Conservation (phyloP, 768 basidiomycete species). For the Suillus subaureus region DNA sequence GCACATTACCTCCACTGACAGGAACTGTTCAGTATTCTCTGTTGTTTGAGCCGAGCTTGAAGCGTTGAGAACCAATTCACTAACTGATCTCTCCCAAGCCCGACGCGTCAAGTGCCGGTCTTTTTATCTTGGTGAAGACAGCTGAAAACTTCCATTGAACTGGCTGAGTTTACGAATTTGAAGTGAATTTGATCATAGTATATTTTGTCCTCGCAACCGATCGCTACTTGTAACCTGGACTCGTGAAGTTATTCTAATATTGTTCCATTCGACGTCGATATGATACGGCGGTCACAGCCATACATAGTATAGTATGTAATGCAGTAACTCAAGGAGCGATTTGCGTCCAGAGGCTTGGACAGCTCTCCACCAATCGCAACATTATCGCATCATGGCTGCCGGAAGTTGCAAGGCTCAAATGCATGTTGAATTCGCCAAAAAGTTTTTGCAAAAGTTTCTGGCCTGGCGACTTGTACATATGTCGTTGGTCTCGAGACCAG, state of each 20-base stretch:
- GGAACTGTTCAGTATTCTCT: too few relatives aligned
- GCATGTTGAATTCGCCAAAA: neutral
- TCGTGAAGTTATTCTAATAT: neutral
- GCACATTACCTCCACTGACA: neutral
- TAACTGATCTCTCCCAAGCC: neutral
- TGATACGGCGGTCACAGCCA: neutral
- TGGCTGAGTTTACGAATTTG: neutral
- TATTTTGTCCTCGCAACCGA: conserved; percentile 1
- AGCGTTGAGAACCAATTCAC: neutral
- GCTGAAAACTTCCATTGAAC: neutral
- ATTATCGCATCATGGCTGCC: neutral
- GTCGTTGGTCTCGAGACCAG: neutral
- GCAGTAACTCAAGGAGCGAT: neutral
- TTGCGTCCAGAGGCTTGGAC: neutral
- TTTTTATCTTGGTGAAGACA: neutral
- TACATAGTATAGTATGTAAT: neutral
- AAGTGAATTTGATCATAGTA: neutral
- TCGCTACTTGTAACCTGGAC: neutral
- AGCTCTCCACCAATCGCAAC: neutral
- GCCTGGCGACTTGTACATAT: neutral
- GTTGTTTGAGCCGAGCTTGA: too few relatives aligned
- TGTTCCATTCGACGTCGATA: neutral
- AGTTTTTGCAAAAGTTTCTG: neutral
- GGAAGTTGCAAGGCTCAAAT: neutral
- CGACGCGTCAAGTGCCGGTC: neutral